phyloP scores from a whole-genome alignment of 331 rosid species.

The Pyracantha coccinea region DNA sequence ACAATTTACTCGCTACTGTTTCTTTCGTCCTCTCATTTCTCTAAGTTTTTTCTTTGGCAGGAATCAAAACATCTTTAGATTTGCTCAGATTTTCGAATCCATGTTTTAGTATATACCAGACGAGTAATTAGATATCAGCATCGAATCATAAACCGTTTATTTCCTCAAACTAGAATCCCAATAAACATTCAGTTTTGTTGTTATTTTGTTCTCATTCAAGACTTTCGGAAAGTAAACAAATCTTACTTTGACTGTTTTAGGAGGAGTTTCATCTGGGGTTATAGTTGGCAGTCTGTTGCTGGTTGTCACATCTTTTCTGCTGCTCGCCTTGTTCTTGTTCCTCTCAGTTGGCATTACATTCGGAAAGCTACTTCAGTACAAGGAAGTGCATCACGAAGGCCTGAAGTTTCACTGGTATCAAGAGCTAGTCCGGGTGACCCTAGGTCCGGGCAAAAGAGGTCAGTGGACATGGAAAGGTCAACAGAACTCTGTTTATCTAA shows the following conservation, averaged over 20 bases:
- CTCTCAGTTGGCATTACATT: conserved; percentile 79
- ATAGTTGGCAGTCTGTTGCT: conserved; percentile 63
- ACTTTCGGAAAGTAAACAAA: not conserved
- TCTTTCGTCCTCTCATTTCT: not conserved
- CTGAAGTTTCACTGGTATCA: conserved; percentile 72
- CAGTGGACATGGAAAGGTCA: conserved; percentile 88
- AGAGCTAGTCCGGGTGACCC: conserved; percentile 63
- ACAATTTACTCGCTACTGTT: conserved; percentile 2
- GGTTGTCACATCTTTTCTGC: conserved; percentile 28
- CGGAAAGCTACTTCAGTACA: conserved; percentile 84
- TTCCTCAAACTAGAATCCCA: not conserved
- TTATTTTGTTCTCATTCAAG: not conserved
- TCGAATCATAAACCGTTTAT: not conserved
- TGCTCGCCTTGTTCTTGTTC: conserved; percentile 67
- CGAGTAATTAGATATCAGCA: not conserved
- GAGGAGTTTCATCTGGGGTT: conserved; percentile 39
- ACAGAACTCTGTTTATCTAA: conserved; percentile 35
- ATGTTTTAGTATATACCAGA: not conserved
- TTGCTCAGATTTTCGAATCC: not conserved
- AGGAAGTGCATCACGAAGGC: conserved; percentile 87
- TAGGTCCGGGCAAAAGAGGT: conserved; percentile 93
- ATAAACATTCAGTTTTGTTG: not conserved
- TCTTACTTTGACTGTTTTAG: conserved; percentile 34
- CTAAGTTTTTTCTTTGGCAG: not conserved
- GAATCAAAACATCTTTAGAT: not conserved